These are phyloP conservation scores for Pseudogymnoascus sp. DNA, from an alignment of 2,329 filamentous ascomycete species.

Conservation along the genomic window DNA sequence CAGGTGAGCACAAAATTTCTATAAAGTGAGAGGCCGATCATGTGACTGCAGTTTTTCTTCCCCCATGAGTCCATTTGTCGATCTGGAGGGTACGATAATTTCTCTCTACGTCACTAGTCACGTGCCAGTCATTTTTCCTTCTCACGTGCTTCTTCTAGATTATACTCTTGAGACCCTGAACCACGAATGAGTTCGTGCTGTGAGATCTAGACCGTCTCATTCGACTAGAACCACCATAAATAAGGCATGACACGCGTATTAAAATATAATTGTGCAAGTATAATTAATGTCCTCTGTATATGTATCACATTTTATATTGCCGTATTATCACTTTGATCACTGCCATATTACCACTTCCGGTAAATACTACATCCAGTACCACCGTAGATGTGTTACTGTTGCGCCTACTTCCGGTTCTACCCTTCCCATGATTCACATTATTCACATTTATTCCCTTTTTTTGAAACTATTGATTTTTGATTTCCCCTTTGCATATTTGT, in stretches of 20 bases:
- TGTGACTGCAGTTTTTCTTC: background rate
- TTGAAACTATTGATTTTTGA: conserved; percentile 7
- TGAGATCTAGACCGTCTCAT: background rate
- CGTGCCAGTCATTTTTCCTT: background rate
- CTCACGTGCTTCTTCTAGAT: background rate
- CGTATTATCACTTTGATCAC: background rate
- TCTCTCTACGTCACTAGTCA: background rate
- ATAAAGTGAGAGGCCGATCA: background rate
- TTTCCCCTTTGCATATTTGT: background rate
- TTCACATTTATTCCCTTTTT: conserved; percentile 1
- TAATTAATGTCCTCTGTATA: background rate
- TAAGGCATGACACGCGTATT: background rate
- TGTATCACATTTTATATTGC: background rate
- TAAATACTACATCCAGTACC: background rate
- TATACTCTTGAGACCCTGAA: background rate
- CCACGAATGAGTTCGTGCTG: background rate
- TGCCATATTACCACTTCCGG: background rate
- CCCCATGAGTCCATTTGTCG: too few relatives aligned
- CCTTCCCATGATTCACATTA: background rate
- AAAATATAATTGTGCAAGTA: background rate
- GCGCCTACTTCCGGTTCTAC: background rate
- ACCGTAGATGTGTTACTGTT: background rate
- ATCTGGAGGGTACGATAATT: too few relatives aligned
- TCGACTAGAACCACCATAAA: background rate
- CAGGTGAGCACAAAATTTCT: background rate